These are phyloP conservation scores for Sisymbrium irio DNA, from an alignment of 345 rosid species.

Conservation along the genomic window DNA sequence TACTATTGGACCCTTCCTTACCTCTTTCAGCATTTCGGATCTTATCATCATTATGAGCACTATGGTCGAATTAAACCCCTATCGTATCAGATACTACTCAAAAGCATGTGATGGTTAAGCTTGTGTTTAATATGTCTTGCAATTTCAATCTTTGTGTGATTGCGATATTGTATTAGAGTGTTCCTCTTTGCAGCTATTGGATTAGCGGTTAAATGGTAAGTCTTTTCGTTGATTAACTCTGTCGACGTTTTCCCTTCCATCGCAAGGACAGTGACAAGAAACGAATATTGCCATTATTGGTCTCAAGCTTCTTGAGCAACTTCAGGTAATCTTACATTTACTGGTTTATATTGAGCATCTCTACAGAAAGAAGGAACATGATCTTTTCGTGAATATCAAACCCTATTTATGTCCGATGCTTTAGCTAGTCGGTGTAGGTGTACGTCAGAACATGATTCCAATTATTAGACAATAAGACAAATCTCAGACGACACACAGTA, in stretches of 20 bases:
- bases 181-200: background rate
- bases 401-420: background rate
- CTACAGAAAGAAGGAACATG: background rate
- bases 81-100: slow-evolving; percentile 23
- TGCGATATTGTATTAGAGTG: background rate
- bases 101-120: slow-evolving; percentile 27
- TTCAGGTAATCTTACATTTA: slow-evolving; percentile 14
- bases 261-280: slow-evolving; percentile 8
- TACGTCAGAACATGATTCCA: slow-evolving; percentile 36
- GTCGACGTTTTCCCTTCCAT: background rate
- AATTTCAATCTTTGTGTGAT: background rate
- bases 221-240: background rate
- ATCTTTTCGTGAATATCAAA: slow-evolving; percentile 23
- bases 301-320: slow-evolving; percentile 21
- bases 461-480: slow-evolving; percentile 23
- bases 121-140: slow-evolving; percentile 4
- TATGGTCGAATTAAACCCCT: slow-evolving; percentile 1
- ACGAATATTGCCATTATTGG: slow-evolving; percentile 29
- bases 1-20: slow-evolving; percentile 23
- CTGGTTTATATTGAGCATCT: slow-evolving; percentile 37
- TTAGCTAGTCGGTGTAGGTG: slow-evolving; percentile 26
- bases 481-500: slow-evolving; percentile 20
- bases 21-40: slow-evolving; percentile 27
- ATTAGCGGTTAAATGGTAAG: background rate
- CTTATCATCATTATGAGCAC: slow-evolving; percentile 29